phyloP scores from a whole-genome alignment of 805 yeast genomes.

The Soucietia sequanensis region DNA sequence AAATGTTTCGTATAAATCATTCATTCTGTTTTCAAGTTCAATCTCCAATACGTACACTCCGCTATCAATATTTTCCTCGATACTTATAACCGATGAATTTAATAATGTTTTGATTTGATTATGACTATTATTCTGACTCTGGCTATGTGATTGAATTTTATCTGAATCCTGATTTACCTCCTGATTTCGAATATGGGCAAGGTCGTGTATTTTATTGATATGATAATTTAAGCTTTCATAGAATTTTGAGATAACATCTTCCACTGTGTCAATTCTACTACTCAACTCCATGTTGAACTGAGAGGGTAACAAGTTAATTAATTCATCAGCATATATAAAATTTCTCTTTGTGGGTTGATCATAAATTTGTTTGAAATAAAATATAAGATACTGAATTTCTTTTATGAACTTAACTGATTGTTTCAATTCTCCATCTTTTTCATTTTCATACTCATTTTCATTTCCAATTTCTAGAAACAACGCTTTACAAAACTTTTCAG shows the following conservation, averaged over 20 bases:
- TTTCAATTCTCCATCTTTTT: too few relatives aligned
- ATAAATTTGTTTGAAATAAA: neutral
- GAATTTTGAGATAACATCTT: conserved; percentile 18
- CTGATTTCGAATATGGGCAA: too few relatives aligned
- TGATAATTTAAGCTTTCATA: conserved; percentile 9
- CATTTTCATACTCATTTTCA: neutral
- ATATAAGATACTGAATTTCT: neutral
- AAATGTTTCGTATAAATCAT: conserved; percentile 29
- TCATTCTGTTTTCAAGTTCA: conserved; percentile 26
- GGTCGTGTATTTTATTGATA: neutral
- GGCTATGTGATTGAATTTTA: too few relatives aligned
- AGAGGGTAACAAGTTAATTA: neutral
- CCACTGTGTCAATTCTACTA: conserved; percentile 4
- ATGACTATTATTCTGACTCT: too few relatives aligned
- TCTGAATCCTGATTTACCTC: too few relatives aligned
- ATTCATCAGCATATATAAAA: neutral
- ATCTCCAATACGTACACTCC: conserved; percentile 29
- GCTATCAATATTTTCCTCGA: conserved; percentile 21
- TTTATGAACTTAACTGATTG: neutral
- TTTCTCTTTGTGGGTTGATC: neutral
- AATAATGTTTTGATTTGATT: conserved; percentile 15
- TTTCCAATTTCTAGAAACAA: conserved; percentile 9
- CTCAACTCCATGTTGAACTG: neutral
- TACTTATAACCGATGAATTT: conserved; percentile 27
- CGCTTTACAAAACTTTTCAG: conserved; percentile 16